Evolutionary conservation across 306 rosid genomes (phyloP).

Genomic region (Lathyrus aphaca): DNA sequence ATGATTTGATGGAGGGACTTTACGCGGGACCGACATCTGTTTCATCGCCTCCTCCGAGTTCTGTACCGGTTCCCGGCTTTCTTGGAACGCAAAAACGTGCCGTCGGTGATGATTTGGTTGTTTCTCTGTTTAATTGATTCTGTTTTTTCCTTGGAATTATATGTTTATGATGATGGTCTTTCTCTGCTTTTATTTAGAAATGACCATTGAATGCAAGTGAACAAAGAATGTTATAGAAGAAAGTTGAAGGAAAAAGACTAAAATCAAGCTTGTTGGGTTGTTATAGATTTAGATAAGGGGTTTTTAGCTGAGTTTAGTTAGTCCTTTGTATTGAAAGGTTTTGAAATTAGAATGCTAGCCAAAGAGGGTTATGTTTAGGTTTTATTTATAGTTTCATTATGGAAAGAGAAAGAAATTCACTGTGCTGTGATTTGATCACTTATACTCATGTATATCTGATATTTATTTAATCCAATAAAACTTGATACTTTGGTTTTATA

Average conservation of each 20-base stretch:
- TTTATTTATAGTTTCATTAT: not conserved
- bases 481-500: not conserved
- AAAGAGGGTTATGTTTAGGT: not conserved
- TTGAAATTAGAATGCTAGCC: not conserved
- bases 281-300: not conserved
- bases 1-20: conserved; percentile 48
- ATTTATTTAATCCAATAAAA: conserved; percentile 28
- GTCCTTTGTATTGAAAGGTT: conserved; percentile 4
- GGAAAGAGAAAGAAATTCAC: not conserved
- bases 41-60: conserved; percentile 74
- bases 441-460: conserved; percentile 26
- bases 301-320: conserved; percentile 7
- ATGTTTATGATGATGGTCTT: not conserved
- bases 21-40: conserved; percentile 55
- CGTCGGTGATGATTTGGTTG: conserved; percentile 43
- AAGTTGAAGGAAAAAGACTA: not conserved
- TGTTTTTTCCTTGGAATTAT: not conserved
- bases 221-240: not conserved
- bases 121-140: conserved; percentile 38
- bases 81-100: no score
- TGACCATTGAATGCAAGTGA: conserved; percentile 40
- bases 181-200: not conserved
- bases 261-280: conserved; percentile 4
- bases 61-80: conserved; percentile 62
- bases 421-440: not conserved